Base-by-base conservation (phyloP, 331 rosid genomes). In the Dryas integrifolia region DNA sequence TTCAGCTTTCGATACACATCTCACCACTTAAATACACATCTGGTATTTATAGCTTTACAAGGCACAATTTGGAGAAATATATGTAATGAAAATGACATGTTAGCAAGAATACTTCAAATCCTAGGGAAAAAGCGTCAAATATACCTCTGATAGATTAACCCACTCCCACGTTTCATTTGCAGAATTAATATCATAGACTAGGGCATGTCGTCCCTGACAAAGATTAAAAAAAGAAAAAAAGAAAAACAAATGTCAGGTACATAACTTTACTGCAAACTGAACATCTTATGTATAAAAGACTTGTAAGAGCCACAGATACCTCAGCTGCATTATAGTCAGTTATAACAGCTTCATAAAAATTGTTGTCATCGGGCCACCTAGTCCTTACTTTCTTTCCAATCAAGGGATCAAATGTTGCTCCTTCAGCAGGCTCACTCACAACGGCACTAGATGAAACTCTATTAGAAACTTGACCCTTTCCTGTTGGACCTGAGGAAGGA, bases 361-460 rank as follows among this genome's bases (percentile, higher is more conserved):
- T 87, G 80, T 92, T 92, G 81, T 92, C 97, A 82, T 90, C 97
- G 3, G 98, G 98, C 98, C 98, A 92, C 86, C 90, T 87, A 39
- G 97, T 92, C 68, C 90, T 85, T 43, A 92, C 93, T 92, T 83
- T 90, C 83, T 88, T 87, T 57, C 97, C 98, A 69, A 90, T 81
- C 51, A 90, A 80, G 65, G 95, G 78, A 82, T 82, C 87, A 76
- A 72, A 43, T 13, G 87, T 56, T 60, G 84, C 77, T 65, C 89
- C 92, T 49, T 92, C 92, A 46, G 85, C 79, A 72, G 74, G 92
- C 78, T 85, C 96, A 72, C 67, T 75, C 62, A 67, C 66, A 71
- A 76, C 61, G 3, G 86, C 82, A 79, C 86, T 86, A 13, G 97
- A 77, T 53, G 89, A 70, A 76, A 81, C 90, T 81, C 92, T 87